Conservation (phyloP, 148 eudicot species). For the Fagopyrum tataricum region DNA sequence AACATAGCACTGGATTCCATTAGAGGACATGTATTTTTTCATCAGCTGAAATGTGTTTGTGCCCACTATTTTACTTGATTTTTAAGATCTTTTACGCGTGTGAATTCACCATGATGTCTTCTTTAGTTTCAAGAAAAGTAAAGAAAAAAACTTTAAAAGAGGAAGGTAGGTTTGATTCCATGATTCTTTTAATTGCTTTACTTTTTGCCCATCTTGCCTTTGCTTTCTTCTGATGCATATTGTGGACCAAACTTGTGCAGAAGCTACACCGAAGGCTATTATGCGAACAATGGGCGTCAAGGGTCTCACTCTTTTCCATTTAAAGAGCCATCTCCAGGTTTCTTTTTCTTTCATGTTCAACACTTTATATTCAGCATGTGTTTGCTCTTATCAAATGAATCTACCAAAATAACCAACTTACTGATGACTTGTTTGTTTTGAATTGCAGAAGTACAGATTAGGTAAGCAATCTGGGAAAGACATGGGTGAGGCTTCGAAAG, state of each 20-base stretch:
- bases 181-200: constrained; percentile 10
- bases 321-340: constrained; percentile 81
- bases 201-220: constrained; percentile 6
- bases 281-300: constrained; percentile 87
- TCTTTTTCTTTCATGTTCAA: constrained; percentile 11
- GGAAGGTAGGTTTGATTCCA: constrained; percentile 4
- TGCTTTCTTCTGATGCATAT: background rate
- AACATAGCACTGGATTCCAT: background rate
- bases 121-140: background rate
- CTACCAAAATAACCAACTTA: background rate
- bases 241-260: constrained; percentile 29
- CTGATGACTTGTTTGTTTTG: constrained; percentile 20
- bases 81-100: background rate
- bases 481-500: constrained; percentile 60
- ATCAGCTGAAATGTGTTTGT: constrained; percentile 6
- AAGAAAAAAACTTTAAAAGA: background rate
- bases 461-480: constrained; percentile 88
- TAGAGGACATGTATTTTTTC: background rate
- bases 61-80: background rate
- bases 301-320: constrained; percentile 79
- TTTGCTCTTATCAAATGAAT: constrained; percentile 7
- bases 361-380: constrained; percentile 8
- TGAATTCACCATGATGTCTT: background rate
- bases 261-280: constrained; percentile 73
- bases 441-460: constrained; percentile 73